These are phyloP conservation scores for Blastobotrys niveus DNA, from an alignment of 1,139 yeast genomes.

Conservation along the genomic window DNA sequence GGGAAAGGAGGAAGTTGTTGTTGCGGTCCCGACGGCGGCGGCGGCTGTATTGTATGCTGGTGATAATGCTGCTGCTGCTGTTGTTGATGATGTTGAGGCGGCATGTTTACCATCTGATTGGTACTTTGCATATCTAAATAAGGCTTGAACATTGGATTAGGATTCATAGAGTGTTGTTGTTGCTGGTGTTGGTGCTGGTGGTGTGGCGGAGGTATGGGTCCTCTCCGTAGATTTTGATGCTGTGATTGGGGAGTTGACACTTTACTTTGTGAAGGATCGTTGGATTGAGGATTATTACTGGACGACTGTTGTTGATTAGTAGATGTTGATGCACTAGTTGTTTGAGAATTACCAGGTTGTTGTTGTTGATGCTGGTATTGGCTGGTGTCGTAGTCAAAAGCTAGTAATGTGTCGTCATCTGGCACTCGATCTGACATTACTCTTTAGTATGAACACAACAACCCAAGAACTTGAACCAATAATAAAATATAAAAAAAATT, in stretches of 20 bases:
- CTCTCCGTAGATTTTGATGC: not conserved
- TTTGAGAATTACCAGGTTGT: not conserved
- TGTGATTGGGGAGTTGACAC: not conserved
- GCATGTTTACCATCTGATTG: not conserved
- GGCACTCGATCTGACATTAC: conserved; percentile 18
- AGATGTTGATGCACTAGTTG: not conserved
- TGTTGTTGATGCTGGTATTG: conserved; percentile 2
- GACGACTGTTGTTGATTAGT: not conserved
- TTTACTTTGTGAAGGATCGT: not conserved
- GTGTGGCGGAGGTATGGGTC: not conserved
- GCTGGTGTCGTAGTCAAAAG: conserved; percentile 13
- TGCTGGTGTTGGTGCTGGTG: conserved; percentile 4
- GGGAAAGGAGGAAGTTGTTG: not conserved
- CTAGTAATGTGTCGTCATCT: conserved; percentile 16
- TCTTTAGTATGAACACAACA: not conserved
- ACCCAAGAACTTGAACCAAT: not conserved
- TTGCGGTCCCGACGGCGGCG: not conserved
- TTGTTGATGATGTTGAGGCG: not conserved
- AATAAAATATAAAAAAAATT: too few species aligned
- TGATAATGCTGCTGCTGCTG: not conserved
- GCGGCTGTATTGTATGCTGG: not conserved
- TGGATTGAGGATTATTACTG: not conserved
- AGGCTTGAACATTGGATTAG: not conserved
- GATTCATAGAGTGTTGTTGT: too few species aligned
- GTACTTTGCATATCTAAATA: not conserved